phyloP scores from a whole-genome alignment of 2,329 filamentous ascomycete genomes.

The Colletotrichum tanaceti region DNA sequence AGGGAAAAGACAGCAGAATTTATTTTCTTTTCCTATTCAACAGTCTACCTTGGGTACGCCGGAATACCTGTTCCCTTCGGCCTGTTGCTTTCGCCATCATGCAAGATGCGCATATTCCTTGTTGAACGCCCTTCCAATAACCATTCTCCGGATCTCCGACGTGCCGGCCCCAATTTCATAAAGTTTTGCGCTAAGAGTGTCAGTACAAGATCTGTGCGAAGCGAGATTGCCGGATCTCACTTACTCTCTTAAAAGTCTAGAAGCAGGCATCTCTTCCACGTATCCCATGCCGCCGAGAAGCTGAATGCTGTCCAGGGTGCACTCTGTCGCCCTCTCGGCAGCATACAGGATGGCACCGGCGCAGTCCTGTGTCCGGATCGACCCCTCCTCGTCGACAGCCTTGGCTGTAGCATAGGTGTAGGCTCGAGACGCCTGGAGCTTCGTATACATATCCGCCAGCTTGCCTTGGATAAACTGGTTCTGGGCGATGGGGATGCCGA shows the following conservation, averaged over 20 bases:
- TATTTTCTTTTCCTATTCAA: too few species aligned
- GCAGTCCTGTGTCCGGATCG: conserved; percentile 88
- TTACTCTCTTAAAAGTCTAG: conserved; percentile 79
- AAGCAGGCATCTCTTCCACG: conserved; percentile 93
- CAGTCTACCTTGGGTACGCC: neutral
- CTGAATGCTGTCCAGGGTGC: conserved; percentile 88
- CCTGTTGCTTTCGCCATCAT: neutral
- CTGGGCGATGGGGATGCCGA: conserved; percentile 85
- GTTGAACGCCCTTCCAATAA: conserved; percentile 93
- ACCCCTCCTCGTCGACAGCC: conserved; percentile 79
- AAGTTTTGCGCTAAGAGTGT: conserved; percentile 69
- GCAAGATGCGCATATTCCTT: conserved; percentile 73
- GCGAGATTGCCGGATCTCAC: conserved; percentile 44
- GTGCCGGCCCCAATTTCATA: conserved; percentile 99
- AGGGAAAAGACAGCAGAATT: neutral
- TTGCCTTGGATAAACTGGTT: conserved; percentile 95
- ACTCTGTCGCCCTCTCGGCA: conserved; percentile 89
- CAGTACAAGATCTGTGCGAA: conserved; percentile 42
- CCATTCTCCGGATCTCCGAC: conserved; percentile 92
- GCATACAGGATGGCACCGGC: conserved; percentile 94
- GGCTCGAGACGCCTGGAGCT: conserved; percentile 82
- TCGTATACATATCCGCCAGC: conserved; percentile 97
- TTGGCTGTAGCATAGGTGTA: conserved; percentile 90
- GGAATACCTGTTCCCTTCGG: neutral
- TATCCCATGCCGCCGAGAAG: conserved; percentile 96